phyloP scores from a whole-genome alignment of 768 basidiomycete species.

The Neoboletus magnificus region DNA sequence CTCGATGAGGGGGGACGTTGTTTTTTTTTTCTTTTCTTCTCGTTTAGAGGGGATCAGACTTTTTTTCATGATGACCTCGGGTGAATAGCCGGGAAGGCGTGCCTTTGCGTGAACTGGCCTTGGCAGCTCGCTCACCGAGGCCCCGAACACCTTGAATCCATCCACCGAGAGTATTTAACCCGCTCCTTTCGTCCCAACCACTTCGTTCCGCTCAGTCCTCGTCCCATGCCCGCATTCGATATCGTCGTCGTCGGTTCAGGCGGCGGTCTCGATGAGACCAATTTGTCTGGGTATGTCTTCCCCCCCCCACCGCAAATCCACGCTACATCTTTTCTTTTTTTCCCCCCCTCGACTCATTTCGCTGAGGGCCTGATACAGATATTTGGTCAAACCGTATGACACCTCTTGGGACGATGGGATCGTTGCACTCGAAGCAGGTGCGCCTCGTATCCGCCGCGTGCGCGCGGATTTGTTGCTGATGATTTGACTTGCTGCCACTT shows the following conservation, averaged over 20 bases:
- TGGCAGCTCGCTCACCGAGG: not conserved
- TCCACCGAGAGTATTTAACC: not conserved
- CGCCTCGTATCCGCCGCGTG: not conserved
- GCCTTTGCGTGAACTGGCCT: constrained; percentile 9
- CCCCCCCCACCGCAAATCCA: not conserved
- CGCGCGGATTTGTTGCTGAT: not conserved
- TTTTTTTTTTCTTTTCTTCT: too few relatives aligned
- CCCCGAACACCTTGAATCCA: not conserved
- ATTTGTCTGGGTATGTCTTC: constrained; percentile 73
- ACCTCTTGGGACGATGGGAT: constrained; percentile 77
- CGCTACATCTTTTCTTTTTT: not conserved
- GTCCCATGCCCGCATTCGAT: constrained; percentile 54
- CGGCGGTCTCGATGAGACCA: constrained; percentile 87
- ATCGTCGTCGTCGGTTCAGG: constrained; percentile 79
- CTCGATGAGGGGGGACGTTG: too few relatives aligned
- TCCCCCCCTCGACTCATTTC: constrained; percentile 9
- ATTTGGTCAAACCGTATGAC: constrained; percentile 73
- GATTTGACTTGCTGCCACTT: not conserved
- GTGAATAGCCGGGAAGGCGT: constrained; percentile 22
- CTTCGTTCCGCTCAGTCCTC: too few relatives aligned
- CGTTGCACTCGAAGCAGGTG: constrained; percentile 85
- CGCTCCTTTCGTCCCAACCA: too few relatives aligned
- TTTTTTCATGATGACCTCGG: not conserved
- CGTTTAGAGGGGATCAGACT: too few relatives aligned
- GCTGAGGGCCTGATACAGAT: constrained; percentile 46